phyloP scores from a whole-genome alignment of 768 basidiomycete genomes.

The Mycena vulgaris region DNA sequence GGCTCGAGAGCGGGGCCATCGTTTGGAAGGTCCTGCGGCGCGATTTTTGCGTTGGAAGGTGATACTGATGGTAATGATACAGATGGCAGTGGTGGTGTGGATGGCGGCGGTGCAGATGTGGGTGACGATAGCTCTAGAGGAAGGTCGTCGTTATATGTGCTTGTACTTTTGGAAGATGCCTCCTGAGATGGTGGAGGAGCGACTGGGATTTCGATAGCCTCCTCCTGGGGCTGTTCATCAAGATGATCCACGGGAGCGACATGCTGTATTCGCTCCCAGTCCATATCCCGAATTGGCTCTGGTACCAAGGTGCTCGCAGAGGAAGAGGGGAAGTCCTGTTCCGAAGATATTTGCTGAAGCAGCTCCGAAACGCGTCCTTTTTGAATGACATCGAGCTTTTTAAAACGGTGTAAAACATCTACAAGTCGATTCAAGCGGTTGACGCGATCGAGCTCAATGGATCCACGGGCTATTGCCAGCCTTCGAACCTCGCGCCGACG shows the following conservation, averaged over 20 bases:
- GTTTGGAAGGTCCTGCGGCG: no score
- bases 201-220: not conserved
- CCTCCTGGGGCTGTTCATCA: no score
- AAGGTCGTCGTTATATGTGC: conserved; percentile 4
- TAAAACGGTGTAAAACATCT: conserved; percentile 56
- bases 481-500: conserved; percentile 68
- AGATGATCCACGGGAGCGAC: no score
- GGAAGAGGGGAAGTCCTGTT: not conserved
- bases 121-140: not conserved
- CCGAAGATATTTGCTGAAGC: conserved; percentile 40
- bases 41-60: not conserved
- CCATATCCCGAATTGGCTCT: not conserved
- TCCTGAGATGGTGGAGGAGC: not conserved
- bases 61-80: conserved; percentile 10
- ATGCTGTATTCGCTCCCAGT: not conserved
- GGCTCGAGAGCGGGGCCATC: no score
- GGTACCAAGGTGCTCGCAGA: not conserved
- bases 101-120: not conserved
- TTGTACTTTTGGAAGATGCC: not conserved
- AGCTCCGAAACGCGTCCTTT: conserved; percentile 47
- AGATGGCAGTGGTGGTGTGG: not conserved
- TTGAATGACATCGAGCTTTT: conserved; percentile 48
- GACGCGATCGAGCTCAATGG: conserved; percentile 72
- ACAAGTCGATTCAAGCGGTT: conserved; percentile 65
- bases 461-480: conserved; percentile 65